Evolutionary conservation across 257 asterid genomes (phyloP).

Genomic region (Sherardia arvensis): DNA sequence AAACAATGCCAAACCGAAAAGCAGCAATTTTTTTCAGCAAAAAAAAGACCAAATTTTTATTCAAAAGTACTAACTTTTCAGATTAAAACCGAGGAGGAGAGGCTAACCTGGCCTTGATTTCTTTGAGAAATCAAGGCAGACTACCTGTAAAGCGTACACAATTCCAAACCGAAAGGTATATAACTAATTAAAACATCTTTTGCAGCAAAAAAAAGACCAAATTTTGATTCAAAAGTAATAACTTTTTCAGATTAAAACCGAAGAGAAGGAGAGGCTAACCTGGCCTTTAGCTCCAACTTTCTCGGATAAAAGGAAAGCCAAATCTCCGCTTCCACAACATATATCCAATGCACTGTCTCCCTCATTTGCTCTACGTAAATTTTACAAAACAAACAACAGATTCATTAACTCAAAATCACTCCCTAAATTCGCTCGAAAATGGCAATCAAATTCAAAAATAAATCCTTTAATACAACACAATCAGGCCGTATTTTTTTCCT

Average conservation of each 20-base stretch:
- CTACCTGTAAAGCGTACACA: constrained; percentile 38
- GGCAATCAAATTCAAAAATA: background rate
- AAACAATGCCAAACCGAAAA: background rate
- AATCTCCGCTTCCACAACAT: constrained; percentile 93
- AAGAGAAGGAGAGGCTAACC: constrained; percentile 26
- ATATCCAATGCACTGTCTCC: constrained; percentile 72
- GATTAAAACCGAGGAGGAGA: too few species aligned
- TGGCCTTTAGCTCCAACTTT: constrained; percentile 68
- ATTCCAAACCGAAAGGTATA: background rate
- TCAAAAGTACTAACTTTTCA: too few species aligned
- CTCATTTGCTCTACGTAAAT: constrained; percentile 55
- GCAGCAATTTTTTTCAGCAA: background rate
- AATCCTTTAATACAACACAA: background rate
- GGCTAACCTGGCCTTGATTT: constrained; percentile 62
- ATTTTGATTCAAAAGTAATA: too few species aligned
- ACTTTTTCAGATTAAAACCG: too few species aligned
- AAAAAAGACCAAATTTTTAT: background rate
- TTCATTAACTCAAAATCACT: background rate
- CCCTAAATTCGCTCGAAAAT: background rate
- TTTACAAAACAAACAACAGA: constrained; percentile 1
- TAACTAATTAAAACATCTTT: too few species aligned
- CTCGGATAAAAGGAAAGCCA: constrained; percentile 70
- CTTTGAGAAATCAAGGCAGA: constrained; percentile 80
- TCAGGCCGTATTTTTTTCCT: background rate
- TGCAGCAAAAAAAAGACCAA: background rate